A percentile compares a stretch with the other conserved stretches of the same genome.
Conservation (phyloP, 495 filamentous ascomycete species). For the Penicillium arizonense region DNA sequence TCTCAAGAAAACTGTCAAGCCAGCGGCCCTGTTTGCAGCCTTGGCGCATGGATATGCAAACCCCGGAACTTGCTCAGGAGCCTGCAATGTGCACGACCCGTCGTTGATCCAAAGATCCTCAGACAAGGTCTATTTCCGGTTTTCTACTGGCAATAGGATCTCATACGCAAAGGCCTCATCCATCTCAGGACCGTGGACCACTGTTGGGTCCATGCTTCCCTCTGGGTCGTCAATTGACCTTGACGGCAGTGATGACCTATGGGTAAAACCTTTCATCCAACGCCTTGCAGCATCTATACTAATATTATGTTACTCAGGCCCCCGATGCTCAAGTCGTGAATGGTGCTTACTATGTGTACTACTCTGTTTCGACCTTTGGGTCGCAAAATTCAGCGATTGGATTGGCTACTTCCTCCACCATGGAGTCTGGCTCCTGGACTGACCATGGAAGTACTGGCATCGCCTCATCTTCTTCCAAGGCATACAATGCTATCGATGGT, state of each 20-base stretch:
- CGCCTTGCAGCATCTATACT: not conserved
- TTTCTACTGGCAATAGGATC: conserved; percentile 67
- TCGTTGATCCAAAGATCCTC: conserved; percentile 57
- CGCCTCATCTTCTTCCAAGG: conserved; percentile 37
- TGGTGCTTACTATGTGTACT: conserved; percentile 66
- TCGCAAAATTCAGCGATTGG: conserved; percentile 66
- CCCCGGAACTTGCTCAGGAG: conserved; percentile 57
- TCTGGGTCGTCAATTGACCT: conserved; percentile 60
- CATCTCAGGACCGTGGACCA: conserved; percentile 66
- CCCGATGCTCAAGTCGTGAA: conserved; percentile 60
- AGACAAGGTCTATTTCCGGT: conserved; percentile 71
- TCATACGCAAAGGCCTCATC: conserved; percentile 59
- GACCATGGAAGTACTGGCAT: conserved; percentile 53
- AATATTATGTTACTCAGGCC: conserved; percentile 46
- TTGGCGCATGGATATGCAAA: conserved; percentile 47
- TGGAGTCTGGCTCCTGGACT: conserved; percentile 62
- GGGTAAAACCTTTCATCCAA: conserved; percentile 42
- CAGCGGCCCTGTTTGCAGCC: conserved; percentile 14
- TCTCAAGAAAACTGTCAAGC: not conserved
- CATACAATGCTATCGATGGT: conserved; percentile 73
- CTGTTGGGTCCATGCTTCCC: conserved; percentile 56
- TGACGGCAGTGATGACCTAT: conserved; percentile 58
- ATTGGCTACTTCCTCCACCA: conserved; percentile 59
- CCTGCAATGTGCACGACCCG: conserved; percentile 65
- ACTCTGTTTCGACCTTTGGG: conserved; percentile 67